Conservation (phyloP, 2,329 filamentous ascomycete species). For the Aspergillus brasiliensis region DNA sequence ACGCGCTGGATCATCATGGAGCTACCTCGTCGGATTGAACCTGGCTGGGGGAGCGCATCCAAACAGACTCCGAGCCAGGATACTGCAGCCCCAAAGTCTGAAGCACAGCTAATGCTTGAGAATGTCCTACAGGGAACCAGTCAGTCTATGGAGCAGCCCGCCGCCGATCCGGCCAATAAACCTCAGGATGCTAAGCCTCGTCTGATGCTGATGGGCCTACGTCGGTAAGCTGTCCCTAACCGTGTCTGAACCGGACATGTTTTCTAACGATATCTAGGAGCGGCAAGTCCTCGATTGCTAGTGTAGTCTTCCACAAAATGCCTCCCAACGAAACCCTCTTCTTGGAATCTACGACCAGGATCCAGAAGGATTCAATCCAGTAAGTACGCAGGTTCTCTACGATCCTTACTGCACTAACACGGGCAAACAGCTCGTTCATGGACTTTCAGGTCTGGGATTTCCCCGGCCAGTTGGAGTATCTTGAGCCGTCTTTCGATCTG, state of each 20-base stretch:
- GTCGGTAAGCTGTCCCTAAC: constrained; percentile 63
- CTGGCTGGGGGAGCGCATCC: background rate
- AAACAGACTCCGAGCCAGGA: too few species aligned
- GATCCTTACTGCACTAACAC: background rate
- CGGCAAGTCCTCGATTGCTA: constrained; percentile 97
- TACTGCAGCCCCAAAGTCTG: background rate
- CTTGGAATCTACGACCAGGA: constrained; percentile 88
- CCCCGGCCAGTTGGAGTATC: constrained; percentile 90
- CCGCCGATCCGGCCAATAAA: constrained; percentile 40
- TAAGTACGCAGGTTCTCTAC: constrained; percentile 52
- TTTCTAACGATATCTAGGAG: constrained; percentile 62
- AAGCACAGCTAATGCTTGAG: constrained; percentile 14
- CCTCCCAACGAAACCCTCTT: constrained; percentile 95
- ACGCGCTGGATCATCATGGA: background rate
- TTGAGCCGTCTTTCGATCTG: constrained; percentile 85
- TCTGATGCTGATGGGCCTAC: constrained; percentile 90
- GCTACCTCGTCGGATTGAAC: background rate
- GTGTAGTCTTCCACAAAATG: constrained; percentile 98
- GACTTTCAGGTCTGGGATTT: constrained; percentile 99
- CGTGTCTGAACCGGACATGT: background rate
- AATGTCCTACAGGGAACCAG: constrained; percentile 36
- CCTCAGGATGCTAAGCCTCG: constrained; percentile 71
- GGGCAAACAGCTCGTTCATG: constrained; percentile 82
- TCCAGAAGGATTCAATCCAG: constrained; percentile 95
- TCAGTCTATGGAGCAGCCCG: constrained; percentile 25